A percentile compares a stretch with the other conserved stretches of the same genome.
phyloP scores from a whole-genome alignment of 2,329 filamentous ascomycete genomes.

The Pestalotiopsis sp. region DNA sequence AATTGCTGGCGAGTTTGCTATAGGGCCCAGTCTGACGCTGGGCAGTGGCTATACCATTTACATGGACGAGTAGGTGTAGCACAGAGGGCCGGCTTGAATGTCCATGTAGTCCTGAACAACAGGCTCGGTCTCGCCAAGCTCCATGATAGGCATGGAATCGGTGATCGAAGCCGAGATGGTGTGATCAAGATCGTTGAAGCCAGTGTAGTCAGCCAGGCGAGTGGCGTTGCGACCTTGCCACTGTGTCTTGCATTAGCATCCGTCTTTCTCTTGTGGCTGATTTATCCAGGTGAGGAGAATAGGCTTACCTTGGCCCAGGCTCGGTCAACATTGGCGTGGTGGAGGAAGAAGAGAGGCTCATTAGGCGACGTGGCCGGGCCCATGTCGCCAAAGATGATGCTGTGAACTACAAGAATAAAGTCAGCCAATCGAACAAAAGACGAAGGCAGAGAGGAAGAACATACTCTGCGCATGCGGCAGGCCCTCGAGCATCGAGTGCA shows the following conservation, averaged over 20 bases:
- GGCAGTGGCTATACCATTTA: background rate
- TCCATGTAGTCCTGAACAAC: constrained; percentile 21
- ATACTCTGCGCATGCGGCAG: constrained; percentile 6
- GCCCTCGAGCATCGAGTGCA: constrained; percentile 4
- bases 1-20: too few relatives aligned
- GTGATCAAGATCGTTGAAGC: background rate
- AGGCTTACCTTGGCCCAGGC: constrained; percentile 25
- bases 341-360: constrained; percentile 30
- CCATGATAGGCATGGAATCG: constrained; percentile 34
- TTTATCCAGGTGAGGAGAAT: background rate
- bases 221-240: constrained; percentile 33
- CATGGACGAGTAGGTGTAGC: constrained; percentile 19
- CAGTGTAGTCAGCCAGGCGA: constrained; percentile 8
- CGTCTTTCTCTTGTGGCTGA: background rate
- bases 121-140: constrained; percentile 16
- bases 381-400: constrained; percentile 17
- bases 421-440: background rate
- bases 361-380: constrained; percentile 16
- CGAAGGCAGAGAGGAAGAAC: background rate
- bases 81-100: constrained; percentile 14
- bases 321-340: constrained; percentile 29
- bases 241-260: constrained; percentile 15
- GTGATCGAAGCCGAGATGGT: constrained; percentile 13
- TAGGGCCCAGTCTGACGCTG: too few relatives aligned
- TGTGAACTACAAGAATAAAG: constrained; percentile 4